Evolutionary conservation across 2,329 filamentous ascomycete genomes (phyloP).

Genomic region (Calonectria crousiana): DNA sequence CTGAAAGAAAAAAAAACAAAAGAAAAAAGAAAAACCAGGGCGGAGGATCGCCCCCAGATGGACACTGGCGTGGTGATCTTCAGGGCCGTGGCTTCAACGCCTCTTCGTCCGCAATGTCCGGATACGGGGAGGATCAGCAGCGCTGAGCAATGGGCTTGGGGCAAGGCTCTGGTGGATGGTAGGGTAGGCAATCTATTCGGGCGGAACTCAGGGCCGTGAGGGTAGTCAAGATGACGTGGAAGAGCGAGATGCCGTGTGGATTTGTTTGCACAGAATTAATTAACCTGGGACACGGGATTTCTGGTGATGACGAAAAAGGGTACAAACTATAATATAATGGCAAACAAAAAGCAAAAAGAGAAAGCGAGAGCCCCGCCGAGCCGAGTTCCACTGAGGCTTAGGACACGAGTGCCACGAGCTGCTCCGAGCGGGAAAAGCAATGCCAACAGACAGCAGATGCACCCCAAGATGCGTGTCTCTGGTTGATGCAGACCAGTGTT

Average conservation of each 20-base stretch:
- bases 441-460: slow-evolving; percentile 18
- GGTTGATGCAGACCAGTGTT: slow-evolving; percentile 30
- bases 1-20: background rate
- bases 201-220: slow-evolving; percentile 12
- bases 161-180: background rate
- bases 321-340: slow-evolving; percentile 1
- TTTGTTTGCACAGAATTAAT: slow-evolving; percentile 24
- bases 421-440: slow-evolving; percentile 25
- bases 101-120: slow-evolving; percentile 6
- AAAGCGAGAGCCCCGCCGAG: background rate
- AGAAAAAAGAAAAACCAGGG: background rate
- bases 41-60: slow-evolving; percentile 9
- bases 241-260: slow-evolving; percentile 8
- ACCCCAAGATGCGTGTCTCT: slow-evolving; percentile 22
- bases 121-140: slow-evolving; percentile 19
- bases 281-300: slow-evolving; percentile 21
- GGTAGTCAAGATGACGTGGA: slow-evolving; percentile 23
- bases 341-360: slow-evolving; percentile 5
- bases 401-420: slow-evolving; percentile 11
- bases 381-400: slow-evolving; percentile 12
- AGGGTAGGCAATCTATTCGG: slow-evolving; percentile 10
- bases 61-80: slow-evolving; percentile 15
- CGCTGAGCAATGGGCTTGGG: background rate
- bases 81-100: slow-evolving; percentile 19
- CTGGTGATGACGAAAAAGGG: slow-evolving; percentile 6